These are phyloP conservation scores for Epichloe elymi DNA, from an alignment of 2,329 filamentous ascomycete genomes.

Conservation along the genomic window DNA sequence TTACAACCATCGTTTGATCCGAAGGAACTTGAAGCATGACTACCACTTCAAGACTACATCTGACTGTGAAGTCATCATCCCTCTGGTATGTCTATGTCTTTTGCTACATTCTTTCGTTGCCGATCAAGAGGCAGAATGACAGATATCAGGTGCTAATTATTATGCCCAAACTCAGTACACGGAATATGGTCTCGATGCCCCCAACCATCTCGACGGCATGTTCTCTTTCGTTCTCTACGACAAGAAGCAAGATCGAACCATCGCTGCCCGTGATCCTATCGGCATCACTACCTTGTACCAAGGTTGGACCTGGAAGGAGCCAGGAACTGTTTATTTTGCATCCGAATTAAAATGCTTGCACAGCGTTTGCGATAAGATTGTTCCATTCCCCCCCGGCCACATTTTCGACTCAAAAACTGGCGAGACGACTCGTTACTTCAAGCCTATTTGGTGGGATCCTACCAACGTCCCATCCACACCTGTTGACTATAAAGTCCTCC, in stretches of 20 bases:
- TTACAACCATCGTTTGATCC: conserved; percentile 95
- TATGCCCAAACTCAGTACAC: conserved; percentile 50
- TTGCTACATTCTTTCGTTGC: not conserved
- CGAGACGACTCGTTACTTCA: conserved; percentile 73
- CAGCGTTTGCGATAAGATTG: conserved; percentile 88
- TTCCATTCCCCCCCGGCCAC: conserved; percentile 84
- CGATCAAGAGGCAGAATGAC: not conserved
- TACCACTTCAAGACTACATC: conserved; percentile 99
- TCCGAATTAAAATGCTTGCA: conserved; percentile 92
- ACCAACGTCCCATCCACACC: conserved; percentile 64
- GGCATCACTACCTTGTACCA: conserved; percentile 97
- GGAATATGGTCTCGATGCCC: conserved; percentile 82
- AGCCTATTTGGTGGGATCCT: conserved; percentile 86
- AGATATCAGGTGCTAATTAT: not conserved
- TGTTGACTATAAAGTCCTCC: conserved; percentile 69
- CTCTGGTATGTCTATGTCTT: conserved; percentile 50
- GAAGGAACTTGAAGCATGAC: conserved; percentile 68
- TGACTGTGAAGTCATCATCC: conserved; percentile 98
- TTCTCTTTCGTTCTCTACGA: conserved; percentile 98
- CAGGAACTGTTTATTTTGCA: conserved; percentile 83
- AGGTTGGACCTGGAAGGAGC: conserved; percentile 74
- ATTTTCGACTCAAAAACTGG: conserved; percentile 90
- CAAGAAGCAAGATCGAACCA: conserved; percentile 80
- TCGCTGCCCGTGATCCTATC: conserved; percentile 92
- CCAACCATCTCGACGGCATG: conserved; percentile 94